These are phyloP conservation scores for Fusarium caatingaense DNA, from an alignment of 2,329 filamentous ascomycete genomes.

Conservation along the genomic window DNA sequence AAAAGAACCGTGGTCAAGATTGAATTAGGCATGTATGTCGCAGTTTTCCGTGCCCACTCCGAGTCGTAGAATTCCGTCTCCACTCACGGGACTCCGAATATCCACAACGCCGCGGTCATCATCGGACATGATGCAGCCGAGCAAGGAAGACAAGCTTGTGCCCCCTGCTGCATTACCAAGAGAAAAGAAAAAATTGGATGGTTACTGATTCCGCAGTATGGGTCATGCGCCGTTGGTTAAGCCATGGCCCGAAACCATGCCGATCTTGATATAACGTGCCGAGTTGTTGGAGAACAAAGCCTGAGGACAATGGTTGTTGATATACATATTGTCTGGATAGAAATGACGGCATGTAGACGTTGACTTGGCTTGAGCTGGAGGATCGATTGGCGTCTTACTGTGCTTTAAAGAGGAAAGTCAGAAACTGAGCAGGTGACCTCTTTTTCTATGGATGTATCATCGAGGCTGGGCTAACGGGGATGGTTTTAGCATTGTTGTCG, in stretches of 20 bases:
- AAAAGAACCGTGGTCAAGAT: slow-evolving; percentile 26
- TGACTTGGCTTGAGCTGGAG: slow-evolving; percentile 1
- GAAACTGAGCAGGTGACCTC: slow-evolving; percentile 40
- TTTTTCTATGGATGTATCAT: slow-evolving; percentile 2
- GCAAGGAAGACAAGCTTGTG: background rate
- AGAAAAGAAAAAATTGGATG: background rate
- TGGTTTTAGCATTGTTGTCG: slow-evolving; percentile 11
- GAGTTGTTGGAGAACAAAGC: slow-evolving; percentile 5
- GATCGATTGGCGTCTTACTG: slow-evolving; percentile 22
- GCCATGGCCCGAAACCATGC: slow-evolving; percentile 1
- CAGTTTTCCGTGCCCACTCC: slow-evolving; percentile 26
- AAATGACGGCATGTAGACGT: slow-evolving; percentile 7
- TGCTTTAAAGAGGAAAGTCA: slow-evolving; percentile 24
- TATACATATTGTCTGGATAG: background rate
- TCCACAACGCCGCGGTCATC: slow-evolving; percentile 44
- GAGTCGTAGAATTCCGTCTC: slow-evolving; percentile 8
- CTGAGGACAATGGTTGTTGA: slow-evolving; percentile 1
- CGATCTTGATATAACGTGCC: background rate
- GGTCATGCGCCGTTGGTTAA: slow-evolving; percentile 12
- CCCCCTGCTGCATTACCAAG: slow-evolving; percentile 3
- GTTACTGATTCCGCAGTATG: slow-evolving; percentile 28
- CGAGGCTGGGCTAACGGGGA: slow-evolving; percentile 27
- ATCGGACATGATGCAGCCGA: slow-evolving; percentile 35
- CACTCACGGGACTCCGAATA: slow-evolving; percentile 36
- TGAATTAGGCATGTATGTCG: background rate